Base-by-base conservation (phyloP, 257 asterid species). In the Verbena officinalis region DNA sequence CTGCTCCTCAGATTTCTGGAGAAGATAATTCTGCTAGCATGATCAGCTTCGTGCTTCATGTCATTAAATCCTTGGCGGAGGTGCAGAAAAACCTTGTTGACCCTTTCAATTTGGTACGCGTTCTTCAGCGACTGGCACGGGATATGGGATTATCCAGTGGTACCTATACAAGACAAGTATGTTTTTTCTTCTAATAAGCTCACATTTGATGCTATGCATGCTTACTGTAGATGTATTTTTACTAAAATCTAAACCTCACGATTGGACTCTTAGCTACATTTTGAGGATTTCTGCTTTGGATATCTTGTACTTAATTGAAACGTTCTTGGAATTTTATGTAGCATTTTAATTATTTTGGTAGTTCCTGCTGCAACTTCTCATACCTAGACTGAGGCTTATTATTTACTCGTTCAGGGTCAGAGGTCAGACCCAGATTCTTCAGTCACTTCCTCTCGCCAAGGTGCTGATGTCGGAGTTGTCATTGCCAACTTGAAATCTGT, bases 391-490 rank as follows among this genome's bases (percentile, higher is more conserved):
- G 42, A 46, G 42, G 55, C 38, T 53, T 52, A 31, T 39, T 68
- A 22, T 73, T 68, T 67, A 54, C 70, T 66, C 48, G 42, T 80
- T 42, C 80, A 90, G 99, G 95, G 88, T 70, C 99, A 86, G 75
- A 86, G 91, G 79, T 74, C 92, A 53, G 99, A 90, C 68, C 76
- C 92, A 68, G 99, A 94, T 81, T 84, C 97, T 67, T 89, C 96
- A 19, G 94, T 83, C 75, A 84, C 97, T 59, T 94, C 96, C 70
- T 89, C 97, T 66, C 99, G 96, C 67, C 99, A 94, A 79, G 97
- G 89, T 76, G 90, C 93, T 59, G 99, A 94, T 81, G 83, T 80
- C 60, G 97, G 97, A 58, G 92, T 80, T 40, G 91, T 83, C 73
- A 82, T 90, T 70, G 75, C 88, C 48, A 94, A 90, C 76, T 71